These are phyloP conservation scores for Gomphus sp. DNA, from an alignment of 1,284 basidiomycete species.

Conservation along the genomic window DNA sequence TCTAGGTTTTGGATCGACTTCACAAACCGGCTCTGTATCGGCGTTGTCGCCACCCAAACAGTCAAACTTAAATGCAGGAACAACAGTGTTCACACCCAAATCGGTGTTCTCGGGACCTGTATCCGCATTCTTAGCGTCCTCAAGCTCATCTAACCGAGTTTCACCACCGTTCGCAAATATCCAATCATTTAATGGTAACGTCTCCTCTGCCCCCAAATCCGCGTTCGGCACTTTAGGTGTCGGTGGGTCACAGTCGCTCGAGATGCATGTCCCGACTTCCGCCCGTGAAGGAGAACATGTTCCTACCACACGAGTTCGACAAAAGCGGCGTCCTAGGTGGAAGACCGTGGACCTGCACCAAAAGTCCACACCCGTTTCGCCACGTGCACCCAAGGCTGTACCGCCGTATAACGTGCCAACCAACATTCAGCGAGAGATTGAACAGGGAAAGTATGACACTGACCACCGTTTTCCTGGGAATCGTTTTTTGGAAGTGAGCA, in stretches of 20 bases:
- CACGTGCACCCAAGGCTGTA: background rate
- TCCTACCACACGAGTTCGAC: background rate
- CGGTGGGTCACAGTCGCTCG: background rate
- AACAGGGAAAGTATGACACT: background rate
- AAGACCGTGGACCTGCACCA: background rate
- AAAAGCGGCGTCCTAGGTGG: background rate
- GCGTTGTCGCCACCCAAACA: background rate
- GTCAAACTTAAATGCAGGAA: background rate
- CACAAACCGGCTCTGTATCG: background rate
- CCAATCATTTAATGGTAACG: background rate
- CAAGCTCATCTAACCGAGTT: background rate
- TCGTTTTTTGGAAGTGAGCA: conserved; percentile 6
- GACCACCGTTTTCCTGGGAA: conserved; percentile 6
- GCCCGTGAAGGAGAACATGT: background rate
- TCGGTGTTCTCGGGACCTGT: background rate
- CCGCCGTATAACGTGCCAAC: conserved; percentile 3
- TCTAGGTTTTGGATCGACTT: background rate
- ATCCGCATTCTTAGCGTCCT: background rate
- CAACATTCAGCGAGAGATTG: conserved; percentile 1
- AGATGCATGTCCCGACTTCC: background rate
- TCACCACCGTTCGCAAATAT: background rate
- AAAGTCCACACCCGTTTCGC: background rate
- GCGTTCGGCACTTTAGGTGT: background rate
- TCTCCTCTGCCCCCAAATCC: background rate
- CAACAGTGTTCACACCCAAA: background rate